These are phyloP conservation scores for Incumbomyces lentus DNA, from an alignment of 2,329 filamentous ascomycete genomes.

Conservation along the genomic window DNA sequence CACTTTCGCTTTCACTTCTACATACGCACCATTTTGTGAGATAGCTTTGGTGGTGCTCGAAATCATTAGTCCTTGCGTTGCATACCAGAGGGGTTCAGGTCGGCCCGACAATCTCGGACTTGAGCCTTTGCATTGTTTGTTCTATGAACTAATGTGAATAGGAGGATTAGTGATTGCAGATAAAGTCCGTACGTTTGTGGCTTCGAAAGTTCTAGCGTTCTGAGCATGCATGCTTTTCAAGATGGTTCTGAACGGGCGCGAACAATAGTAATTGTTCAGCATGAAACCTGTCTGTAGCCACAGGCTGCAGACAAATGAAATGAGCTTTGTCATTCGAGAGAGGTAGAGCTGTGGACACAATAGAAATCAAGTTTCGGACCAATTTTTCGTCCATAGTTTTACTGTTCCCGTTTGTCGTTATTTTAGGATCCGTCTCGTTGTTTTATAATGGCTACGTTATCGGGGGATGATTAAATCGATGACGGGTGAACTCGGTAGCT, in stretches of 20 bases:
- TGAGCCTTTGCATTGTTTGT: slow-evolving; percentile 1
- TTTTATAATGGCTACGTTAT: too few relatives aligned
- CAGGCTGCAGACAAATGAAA: too few relatives aligned
- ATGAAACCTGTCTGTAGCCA: not conserved
- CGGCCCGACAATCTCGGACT: not conserved
- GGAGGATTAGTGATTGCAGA: slow-evolving; percentile 1
- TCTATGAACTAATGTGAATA: slow-evolving; percentile 4
- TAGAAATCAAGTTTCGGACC: too few relatives aligned
- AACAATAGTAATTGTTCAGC: not conserved
- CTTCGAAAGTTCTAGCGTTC: not conserved
- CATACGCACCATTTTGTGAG: slow-evolving; percentile 2
- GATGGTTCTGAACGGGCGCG: not conserved
- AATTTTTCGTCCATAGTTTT: too few relatives aligned
- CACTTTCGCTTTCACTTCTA: slow-evolving; percentile 4
- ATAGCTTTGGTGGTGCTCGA: not conserved
- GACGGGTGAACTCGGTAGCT: too few relatives aligned
- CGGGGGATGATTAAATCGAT: too few relatives aligned
- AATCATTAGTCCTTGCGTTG: slow-evolving; percentile 2
- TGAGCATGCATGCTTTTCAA: slow-evolving; percentile 1
- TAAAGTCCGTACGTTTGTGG: not conserved
- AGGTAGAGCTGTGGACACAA: too few relatives aligned
- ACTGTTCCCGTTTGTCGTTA: too few relatives aligned
- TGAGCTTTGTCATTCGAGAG: too few relatives aligned
- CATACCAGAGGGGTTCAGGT: not conserved
- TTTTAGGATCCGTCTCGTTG: too few relatives aligned